Base-by-base conservation (phyloP, 2,329 filamentous ascomycete species). In the Cercospora sp. region DNA sequence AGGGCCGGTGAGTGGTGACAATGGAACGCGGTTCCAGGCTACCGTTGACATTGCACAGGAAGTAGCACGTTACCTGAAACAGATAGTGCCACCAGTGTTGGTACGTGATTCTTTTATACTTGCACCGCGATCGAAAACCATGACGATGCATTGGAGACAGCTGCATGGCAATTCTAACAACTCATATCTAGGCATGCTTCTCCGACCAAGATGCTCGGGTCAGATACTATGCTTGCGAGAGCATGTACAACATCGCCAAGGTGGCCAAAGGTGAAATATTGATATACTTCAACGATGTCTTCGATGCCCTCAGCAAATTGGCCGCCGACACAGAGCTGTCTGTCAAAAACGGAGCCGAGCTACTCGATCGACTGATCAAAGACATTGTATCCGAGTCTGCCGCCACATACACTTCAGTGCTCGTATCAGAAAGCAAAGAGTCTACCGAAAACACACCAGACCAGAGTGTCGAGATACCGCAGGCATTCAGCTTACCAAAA, bases 181-280 rank as follows among this genome's bases (percentile, higher is more conserved):
- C n/a, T 2, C 55, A 31, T 9, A 23, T 23, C 16, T 36, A 58
- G 55, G 95, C 95, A 63, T 99, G 96, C 83, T 99, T 99, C 81
- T 92, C 92, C 67, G 96, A 99, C 75, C 95, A 98, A 83, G 95
- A 99, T 90, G 94, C 95, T 30, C 88, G 95, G 67, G 95, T 98
- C 33, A 88, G 95, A 72, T 99, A 99, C 80, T 99, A 99, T 81
- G 95, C 95, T 26, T 99, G 95, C 81, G 95, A 99, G 83, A 96
- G 94, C 80, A 99, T 99, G 95, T 99, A 99, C 83, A 99, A 99
- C 81, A 99, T 99, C 77, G 94, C 95, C 77, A 99, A 99, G 82
- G 95, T 99, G 59, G 95, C 94, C 69, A 99, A 99, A 81, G 95
- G 96, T 42, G 95, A 99, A 81, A 95, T 99, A 20, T 81, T 99